A percentile compares a stretch with the other conserved stretches of the same genome.
These are phyloP conservation scores for Botrytis cinerea DNA, from an alignment of 2,329 filamentous ascomycete genomes.

Conservation along the genomic window DNA sequence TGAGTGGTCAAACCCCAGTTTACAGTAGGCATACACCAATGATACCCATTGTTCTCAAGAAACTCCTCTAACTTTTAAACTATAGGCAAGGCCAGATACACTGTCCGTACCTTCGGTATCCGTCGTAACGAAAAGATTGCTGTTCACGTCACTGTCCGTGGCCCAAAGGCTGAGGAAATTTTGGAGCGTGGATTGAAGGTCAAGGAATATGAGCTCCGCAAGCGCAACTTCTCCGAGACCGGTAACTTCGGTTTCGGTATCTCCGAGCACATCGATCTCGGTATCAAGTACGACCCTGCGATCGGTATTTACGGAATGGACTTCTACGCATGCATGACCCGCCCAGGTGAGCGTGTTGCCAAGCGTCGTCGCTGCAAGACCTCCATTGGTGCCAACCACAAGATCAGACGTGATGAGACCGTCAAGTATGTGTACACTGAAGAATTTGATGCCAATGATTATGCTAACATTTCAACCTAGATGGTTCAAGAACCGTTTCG, in stretches of 20 bases:
- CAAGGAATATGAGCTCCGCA: constrained; percentile 99
- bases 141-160: constrained; percentile 98
- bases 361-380: constrained; percentile 90
- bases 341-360: constrained; percentile 95
- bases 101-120: constrained; percentile 99
- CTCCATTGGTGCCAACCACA: constrained; percentile 83
- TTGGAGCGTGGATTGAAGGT: constrained; percentile 99
- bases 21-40: constrained; percentile 71
- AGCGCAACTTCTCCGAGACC: constrained; percentile 99
- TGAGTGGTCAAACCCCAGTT: constrained; percentile 98
- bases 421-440: constrained; percentile 58
- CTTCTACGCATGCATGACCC: constrained; percentile 99
- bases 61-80: constrained; percentile 28
- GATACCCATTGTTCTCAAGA: constrained; percentile 26
- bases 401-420: constrained; percentile 92
- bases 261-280: constrained; percentile 99
- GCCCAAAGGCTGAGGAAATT: constrained; percentile 99
- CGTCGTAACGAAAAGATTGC: constrained; percentile 99
- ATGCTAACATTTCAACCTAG: constrained; percentile 22
- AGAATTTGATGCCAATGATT: background rate
- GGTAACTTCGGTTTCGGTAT: constrained; percentile 99
- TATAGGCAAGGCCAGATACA: constrained; percentile 98
- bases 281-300: constrained; percentile 99
- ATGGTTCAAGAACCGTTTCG: constrained; percentile 74
- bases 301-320: constrained; percentile 99